Conservation (phyloP, 2,329 filamentous ascomycete genomes). For the Sodiomyces alkalinus region DNA sequence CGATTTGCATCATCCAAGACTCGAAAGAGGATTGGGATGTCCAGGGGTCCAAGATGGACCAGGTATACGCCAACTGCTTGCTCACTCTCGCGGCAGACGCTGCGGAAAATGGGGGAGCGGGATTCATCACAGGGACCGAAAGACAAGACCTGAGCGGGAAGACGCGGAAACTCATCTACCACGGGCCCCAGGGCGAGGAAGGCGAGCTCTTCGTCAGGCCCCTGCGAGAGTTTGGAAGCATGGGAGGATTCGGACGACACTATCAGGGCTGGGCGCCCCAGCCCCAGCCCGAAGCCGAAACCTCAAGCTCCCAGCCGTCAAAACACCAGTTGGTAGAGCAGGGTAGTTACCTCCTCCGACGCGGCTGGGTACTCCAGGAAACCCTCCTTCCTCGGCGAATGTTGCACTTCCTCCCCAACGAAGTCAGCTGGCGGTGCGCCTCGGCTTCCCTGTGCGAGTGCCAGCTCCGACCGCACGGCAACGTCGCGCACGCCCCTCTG, state of each 20-base stretch:
- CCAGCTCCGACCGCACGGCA: too few species aligned
- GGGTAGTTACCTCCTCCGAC: not conserved
- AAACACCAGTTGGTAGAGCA: not conserved
- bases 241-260: too few species aligned
- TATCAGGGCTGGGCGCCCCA: too few species aligned
- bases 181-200: too few species aligned
- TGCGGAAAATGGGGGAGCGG: not conserved
- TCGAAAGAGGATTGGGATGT: constrained; percentile 7
- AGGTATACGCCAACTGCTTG: not conserved
- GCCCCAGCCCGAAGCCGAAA: not conserved
- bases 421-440: not conserved
- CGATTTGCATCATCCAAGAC: constrained; percentile 12
- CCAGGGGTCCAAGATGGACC: constrained; percentile 6
- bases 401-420: not conserved
- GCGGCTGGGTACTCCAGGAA: not conserved
- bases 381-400: not conserved
- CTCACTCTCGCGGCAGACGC: not conserved
- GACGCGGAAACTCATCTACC: too few species aligned
- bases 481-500: not conserved
- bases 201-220: too few species aligned
- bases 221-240: too few species aligned
- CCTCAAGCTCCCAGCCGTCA: not conserved
- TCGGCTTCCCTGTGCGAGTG: not conserved
- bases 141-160: too few species aligned
- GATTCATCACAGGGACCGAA: too few species aligned